Evolutionary conservation across 129 eudicot species (phyloP), one percentile per base, ranked within the genome.

Genomic region (Rutidosis leptorrhynchoides): DNA sequence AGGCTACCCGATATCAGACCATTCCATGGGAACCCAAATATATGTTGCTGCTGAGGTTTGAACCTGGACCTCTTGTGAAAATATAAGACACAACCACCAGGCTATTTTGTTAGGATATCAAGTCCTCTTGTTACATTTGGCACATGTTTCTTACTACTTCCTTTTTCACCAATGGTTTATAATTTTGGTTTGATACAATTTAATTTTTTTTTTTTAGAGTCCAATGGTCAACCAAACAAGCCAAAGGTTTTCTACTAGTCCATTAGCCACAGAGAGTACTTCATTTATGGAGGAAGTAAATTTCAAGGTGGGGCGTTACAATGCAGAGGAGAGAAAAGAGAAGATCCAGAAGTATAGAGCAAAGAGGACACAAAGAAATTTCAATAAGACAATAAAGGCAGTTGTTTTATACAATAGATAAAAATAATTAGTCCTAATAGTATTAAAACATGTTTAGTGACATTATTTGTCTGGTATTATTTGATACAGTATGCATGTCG

Each of bases 331-430:
- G 65, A 88, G 95, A 72, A 92, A 85, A 60, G 91, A 85, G 68
- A 88, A 91, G 73, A 92, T 88, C 74, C 75, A 80, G 45, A 85
- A 85, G 71, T 92, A 92, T 83, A 85, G 89, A 83, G 89, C 96
- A 22, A 92, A 92, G 80, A 88, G 96, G 29, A 76, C 82, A 48
- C 98, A 83, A 67, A 83, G 98, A 65, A 92, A 92, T 51, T 92
- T 92, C 81, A 88, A 85, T 77, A 92, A 85, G 69, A 92, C 98
- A 19, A 88, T 92, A 61, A 92, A 92, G 96, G 98, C 88, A 72
- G 64, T 15, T 51, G 57, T 42, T 35, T 17, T 3, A 35, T 16
- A 32, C 5, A 57, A 10, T 12, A 11, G 16, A 35, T 35, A 33
- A 33, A 9, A 0, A 42, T 42, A 12, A 11, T 42, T n/a, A 15